Evolutionary conservation across 768 basidiomycete genomes (phyloP), one percentile per base, ranked within the genome.

Genomic region (Suillus clintonianus): DNA sequence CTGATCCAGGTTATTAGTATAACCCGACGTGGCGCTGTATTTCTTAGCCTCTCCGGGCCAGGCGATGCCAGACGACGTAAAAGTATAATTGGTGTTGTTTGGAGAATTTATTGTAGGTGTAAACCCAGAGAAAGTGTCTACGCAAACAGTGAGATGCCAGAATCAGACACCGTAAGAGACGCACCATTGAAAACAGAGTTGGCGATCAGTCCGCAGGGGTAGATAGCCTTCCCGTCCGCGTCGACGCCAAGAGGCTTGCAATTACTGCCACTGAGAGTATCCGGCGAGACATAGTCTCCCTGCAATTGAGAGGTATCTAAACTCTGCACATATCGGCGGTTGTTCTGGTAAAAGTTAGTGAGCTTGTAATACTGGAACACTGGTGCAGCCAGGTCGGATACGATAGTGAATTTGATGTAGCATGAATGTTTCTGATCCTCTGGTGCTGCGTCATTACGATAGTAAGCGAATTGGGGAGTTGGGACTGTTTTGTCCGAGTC

Each of bases 261-360:
- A 71, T 96, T 89, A 37, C 93, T 86, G 54, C 81, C 77, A 43
- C 87, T 77, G n/a, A 95, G 80, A 60, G 79, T 74, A 27, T 61
- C 70, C 17, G 75, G 59, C 56, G 78, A 83, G 48, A 87, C 85
- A 58, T 74, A 76, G 39, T 89, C 80, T 51, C 97, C 97, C 73
- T 87, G 86, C 61, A 99, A 84, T 75, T 99, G 97, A 68, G 90
- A 82, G 14, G 89, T 83, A 72, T 95, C 86, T 48, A 93, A 78
- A 73, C 93, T 95, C 81, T 95, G 91, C 61, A 99, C 97, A 72
- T 99, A 99, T 72, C 97, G 87, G 39, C 97, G 89, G 75, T 99
- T 97, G 76, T 99, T 99, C 83, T 99, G 97, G 80, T 87, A 99
- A 80, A 96, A 97, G 80, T 95, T 95, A 55, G 92, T 94, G 74